phyloP scores from a whole-genome alignment of 768 basidiomycete species.

The Hypholoma sublateritium region DNA sequence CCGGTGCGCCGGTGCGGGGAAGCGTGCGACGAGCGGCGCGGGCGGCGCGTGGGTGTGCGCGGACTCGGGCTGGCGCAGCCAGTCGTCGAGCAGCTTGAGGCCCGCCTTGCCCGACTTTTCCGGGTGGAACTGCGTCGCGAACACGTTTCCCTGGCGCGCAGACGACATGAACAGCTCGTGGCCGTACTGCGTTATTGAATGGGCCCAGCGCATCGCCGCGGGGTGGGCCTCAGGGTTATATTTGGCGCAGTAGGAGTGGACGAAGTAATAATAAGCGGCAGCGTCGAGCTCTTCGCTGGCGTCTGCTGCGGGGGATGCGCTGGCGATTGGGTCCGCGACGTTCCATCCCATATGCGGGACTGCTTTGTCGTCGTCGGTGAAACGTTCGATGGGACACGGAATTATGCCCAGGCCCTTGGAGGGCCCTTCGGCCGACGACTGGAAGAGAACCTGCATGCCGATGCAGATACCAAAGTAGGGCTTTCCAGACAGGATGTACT shows the following conservation, averaged over 20 bases:
- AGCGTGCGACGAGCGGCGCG: constrained; percentile 33
- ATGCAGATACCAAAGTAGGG: constrained; percentile 99
- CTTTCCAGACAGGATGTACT: constrained; percentile 82
- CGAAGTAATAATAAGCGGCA: constrained; percentile 88
- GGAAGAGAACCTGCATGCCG: constrained; percentile 95
- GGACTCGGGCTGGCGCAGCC: constrained; percentile 64
- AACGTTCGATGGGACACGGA: constrained; percentile 75
- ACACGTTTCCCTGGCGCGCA: constrained; percentile 81
- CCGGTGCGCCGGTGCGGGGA: constrained; percentile 52
- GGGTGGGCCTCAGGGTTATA: constrained; percentile 59
- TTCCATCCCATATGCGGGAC: constrained; percentile 99
- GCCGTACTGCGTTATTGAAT: constrained; percentile 93
- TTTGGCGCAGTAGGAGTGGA: constrained; percentile 90
- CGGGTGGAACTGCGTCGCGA: constrained; percentile 95
- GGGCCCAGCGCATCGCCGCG: constrained; percentile 70
- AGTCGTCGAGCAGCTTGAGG: constrained; percentile 72
- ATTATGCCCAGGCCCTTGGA: constrained; percentile 80
- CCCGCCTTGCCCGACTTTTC: constrained; percentile 95
- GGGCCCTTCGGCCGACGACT: constrained; percentile 79
- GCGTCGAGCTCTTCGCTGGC: constrained; percentile 45
- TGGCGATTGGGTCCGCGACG: constrained; percentile 57
- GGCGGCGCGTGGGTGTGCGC: constrained; percentile 33
- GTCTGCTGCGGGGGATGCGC: constrained; percentile 27
- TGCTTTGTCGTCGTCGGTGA: constrained; percentile 70
- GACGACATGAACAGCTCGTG: constrained; percentile 86